These are phyloP conservation scores for Neopestalotiopsis sp. DNA, from an alignment of 2,329 filamentous ascomycete genomes.

Conservation along the genomic window DNA sequence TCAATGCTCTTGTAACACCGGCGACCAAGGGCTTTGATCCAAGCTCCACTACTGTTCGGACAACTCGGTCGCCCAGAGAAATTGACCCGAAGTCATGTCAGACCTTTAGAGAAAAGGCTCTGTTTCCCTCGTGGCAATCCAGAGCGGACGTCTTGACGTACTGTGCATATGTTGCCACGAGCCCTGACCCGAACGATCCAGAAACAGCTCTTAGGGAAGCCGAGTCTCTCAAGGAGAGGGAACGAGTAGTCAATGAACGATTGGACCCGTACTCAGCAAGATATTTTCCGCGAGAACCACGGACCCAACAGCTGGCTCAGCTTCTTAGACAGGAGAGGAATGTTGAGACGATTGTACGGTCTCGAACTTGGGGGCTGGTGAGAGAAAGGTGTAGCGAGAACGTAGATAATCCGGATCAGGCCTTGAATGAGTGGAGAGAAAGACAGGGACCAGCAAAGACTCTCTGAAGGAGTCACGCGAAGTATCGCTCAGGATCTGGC, in stretches of 20 bases:
- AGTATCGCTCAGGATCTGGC: neutral
- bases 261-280: conserved; percentile 89
- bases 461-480: neutral
- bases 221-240: conserved; percentile 72
- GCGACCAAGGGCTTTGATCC: conserved; percentile 77
- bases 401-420: conserved; percentile 62
- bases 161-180: conserved; percentile 85
- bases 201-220: conserved; percentile 72
- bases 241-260: conserved; percentile 82
- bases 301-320: conserved; percentile 79
- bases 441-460: conserved; percentile 14
- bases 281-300: conserved; percentile 79
- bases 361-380: conserved; percentile 81
- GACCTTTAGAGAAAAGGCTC: conserved; percentile 74
- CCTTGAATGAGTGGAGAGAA: conserved; percentile 35
- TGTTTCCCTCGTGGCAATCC: conserved; percentile 89
- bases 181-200: conserved; percentile 85
- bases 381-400: conserved; percentile 73
- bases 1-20: conserved; percentile 87
- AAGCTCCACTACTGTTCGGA: conserved; percentile 70
- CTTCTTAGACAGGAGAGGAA: conserved; percentile 76
- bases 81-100: conserved; percentile 70
- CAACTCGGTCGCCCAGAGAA: conserved; percentile 54
- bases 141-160: conserved; percentile 86
- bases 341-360: conserved; percentile 79